A percentile compares a stretch with the other conserved stretches of the same genome.
Evolutionary conservation across 495 filamentous ascomycete species (phyloP).

Genomic region (Annulohypoxylon moriforme): DNA sequence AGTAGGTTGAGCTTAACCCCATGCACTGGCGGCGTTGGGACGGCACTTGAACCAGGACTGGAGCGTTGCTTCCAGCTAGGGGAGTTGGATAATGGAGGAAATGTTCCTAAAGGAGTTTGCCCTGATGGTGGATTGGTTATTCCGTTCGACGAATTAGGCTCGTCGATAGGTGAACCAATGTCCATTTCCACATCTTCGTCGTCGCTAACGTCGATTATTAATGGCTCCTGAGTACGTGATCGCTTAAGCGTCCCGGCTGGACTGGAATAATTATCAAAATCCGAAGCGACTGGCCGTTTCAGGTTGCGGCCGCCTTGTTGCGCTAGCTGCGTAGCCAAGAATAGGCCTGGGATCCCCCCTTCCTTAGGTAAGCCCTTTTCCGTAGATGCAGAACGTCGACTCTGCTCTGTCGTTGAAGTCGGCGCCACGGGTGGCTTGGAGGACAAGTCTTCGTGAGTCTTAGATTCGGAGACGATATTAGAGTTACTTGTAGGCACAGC

Average conservation of each 20-base stretch:
- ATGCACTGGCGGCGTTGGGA: slow-evolving; percentile 52
- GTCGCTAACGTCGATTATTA: slow-evolving; percentile 83
- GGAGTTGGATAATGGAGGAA: slow-evolving; percentile 59
- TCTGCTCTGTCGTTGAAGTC: slow-evolving; percentile 1
- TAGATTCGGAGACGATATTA: not conserved
- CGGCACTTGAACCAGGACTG: slow-evolving; percentile 50
- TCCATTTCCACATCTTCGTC: slow-evolving; percentile 63
- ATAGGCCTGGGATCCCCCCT: slow-evolving; percentile 42
- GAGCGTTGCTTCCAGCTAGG: slow-evolving; percentile 52
- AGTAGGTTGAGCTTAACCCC: slow-evolving; percentile 67
- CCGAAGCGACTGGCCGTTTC: slow-evolving; percentile 87
- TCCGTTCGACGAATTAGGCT: slow-evolving; percentile 42
- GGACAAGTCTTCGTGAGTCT: not conserved
- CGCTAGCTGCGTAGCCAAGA: slow-evolving; percentile 31
- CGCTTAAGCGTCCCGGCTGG: slow-evolving; percentile 65
- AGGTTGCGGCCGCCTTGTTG: slow-evolving; percentile 51
- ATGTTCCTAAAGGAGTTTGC: slow-evolving; percentile 54
- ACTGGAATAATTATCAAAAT: slow-evolving; percentile 73
- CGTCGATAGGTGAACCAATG: slow-evolving; percentile 58
- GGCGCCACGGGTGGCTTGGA: not conserved
- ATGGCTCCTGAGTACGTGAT: slow-evolving; percentile 60
- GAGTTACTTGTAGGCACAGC: not conserved
- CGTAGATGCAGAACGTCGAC: slow-evolving; percentile 22
- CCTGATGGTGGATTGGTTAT: slow-evolving; percentile 36
- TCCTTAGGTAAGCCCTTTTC: slow-evolving; percentile 33